A percentile compares a stretch with the other conserved stretches of the same genome.
These are phyloP conservation scores for Ceratocystis cubensis DNA, from an alignment of 2,329 filamentous ascomycete species.

Conservation along the genomic window DNA sequence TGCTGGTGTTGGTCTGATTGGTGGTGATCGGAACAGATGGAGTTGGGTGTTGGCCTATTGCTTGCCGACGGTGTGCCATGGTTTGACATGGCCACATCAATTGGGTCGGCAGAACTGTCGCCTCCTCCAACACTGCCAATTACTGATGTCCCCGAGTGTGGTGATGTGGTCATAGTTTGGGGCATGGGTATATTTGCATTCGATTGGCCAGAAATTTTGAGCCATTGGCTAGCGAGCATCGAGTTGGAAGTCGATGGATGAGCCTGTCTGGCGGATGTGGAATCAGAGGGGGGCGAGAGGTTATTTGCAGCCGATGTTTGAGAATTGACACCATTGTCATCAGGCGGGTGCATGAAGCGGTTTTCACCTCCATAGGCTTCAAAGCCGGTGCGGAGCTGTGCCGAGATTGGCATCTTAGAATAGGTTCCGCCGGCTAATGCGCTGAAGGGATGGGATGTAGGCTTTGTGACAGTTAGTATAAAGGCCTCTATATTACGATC, in stretches of 20 bases:
- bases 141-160: neutral
- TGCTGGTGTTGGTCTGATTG: slow-evolving; percentile 16
- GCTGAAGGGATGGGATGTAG: neutral
- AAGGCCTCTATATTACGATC: neutral
- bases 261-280: neutral
- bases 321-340: slow-evolving; percentile 32
- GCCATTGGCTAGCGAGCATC: slow-evolving; percentile 9
- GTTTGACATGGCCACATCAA: slow-evolving; percentile 9
- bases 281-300: slow-evolving; percentile 14
- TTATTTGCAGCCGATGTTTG: slow-evolving; percentile 32
- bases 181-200: neutral
- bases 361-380: slow-evolving; percentile 36
- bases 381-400: slow-evolving; percentile 28
- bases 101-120: neutral
- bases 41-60: slow-evolving; percentile 16
- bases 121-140: neutral
- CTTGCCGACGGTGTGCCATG: slow-evolving; percentile 10
- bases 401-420: neutral
- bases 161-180: neutral
- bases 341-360: slow-evolving; percentile 32
- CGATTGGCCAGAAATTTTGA: neutral
- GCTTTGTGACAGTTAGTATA: neutral
- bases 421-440: neutral
- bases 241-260: neutral
- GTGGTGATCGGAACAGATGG: slow-evolving; percentile 12